phyloP scores from a whole-genome alignment of 73 alveolate genomes.

The Diophrys sp. region DNA sequence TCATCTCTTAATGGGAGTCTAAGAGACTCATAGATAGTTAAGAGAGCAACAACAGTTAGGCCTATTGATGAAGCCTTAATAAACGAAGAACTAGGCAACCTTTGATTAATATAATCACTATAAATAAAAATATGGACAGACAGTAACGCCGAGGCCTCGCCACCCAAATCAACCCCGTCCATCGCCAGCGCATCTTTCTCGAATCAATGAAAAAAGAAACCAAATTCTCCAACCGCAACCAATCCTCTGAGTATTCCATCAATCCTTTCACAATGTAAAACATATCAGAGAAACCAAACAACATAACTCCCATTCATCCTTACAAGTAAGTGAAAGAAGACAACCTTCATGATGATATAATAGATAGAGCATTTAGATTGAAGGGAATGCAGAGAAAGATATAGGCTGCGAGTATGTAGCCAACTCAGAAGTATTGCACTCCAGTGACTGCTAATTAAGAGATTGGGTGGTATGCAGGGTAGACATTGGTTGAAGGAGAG shows the following conservation, averaged over 20 bases:
- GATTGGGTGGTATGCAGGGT: constrained; percentile 53
- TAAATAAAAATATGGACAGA: background rate
- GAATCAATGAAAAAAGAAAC: constrained; percentile 40
- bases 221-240: constrained; percentile 10
- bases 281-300: constrained; percentile 50
- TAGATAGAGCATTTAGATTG: constrained; percentile 53
- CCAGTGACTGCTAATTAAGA: constrained; percentile 54
- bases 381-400: constrained; percentile 55
- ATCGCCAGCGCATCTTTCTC: background rate
- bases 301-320: constrained; percentile 45
- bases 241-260: constrained; percentile 32
- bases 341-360: constrained; percentile 38
- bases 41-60: too few species aligned
- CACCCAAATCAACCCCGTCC: background rate
- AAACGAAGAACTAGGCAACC: too few species aligned
- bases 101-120: too few species aligned
- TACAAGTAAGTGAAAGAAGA: constrained; percentile 15
- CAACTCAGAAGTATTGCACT: constrained; percentile 42
- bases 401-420: constrained; percentile 45
- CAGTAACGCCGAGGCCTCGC: background rate
- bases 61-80: too few species aligned
- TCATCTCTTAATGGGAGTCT: too few species aligned
- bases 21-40: too few species aligned
- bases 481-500: constrained; percentile 14
- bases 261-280: constrained; percentile 48